A percentile compares a stretch with the other conserved stretches of the same genome.
These are phyloP conservation scores for Avicennia marina DNA, from an alignment of 257 asterid genomes.

Conservation along the genomic window DNA sequence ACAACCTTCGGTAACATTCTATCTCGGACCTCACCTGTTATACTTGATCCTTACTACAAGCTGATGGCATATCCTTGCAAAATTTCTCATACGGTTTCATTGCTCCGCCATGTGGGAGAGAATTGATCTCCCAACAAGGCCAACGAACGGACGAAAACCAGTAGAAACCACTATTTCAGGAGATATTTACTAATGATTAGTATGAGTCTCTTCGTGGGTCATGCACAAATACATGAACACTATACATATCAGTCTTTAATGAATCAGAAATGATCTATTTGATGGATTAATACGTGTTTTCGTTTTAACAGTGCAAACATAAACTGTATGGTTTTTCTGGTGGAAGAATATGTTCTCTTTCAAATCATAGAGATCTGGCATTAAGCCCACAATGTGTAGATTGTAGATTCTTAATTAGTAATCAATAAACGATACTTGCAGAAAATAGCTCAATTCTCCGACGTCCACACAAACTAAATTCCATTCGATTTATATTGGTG, in stretches of 20 bases:
- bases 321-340: not conserved
- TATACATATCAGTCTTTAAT: too few relatives aligned
- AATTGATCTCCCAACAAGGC: constrained; percentile 12
- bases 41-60: constrained; percentile 37
- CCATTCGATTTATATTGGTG: too few relatives aligned
- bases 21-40: constrained; percentile 61
- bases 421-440: too few relatives aligned
- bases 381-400: not conserved
- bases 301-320: too few relatives aligned
- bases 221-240: too few relatives aligned
- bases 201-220: not conserved
- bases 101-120: constrained; percentile 43
- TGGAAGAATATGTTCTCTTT: not conserved
- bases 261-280: too few relatives aligned
- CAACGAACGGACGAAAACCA: too few relatives aligned
- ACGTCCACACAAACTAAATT: too few relatives aligned
- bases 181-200: not conserved
- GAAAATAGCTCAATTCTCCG: too few relatives aligned
- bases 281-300: too few relatives aligned
- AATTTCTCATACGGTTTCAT: constrained; percentile 33
- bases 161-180: too few relatives aligned
- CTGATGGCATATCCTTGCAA: constrained; percentile 13
- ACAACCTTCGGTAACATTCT: constrained; percentile 74
- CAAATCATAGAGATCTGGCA: not conserved
- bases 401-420: not conserved